These are phyloP conservation scores for Decorospora gaudefroyi DNA, from an alignment of 2,329 filamentous ascomycete species.

Conservation along the genomic window DNA sequence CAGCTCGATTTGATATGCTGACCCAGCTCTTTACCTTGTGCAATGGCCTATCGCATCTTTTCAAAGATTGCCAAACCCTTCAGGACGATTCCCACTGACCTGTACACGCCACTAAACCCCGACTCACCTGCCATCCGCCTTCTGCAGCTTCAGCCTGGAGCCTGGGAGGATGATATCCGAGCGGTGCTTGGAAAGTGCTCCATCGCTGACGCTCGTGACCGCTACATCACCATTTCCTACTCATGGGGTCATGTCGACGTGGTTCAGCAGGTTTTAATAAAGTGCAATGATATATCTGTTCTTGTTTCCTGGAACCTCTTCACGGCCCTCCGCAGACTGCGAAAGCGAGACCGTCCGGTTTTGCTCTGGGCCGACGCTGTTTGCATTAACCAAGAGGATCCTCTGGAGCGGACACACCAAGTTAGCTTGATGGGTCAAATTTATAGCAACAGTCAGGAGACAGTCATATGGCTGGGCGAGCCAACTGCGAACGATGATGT, in stretches of 20 bases:
- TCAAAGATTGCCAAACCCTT: conserved; percentile 2
- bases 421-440: conserved; percentile 12
- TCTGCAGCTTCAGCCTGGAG: conserved; percentile 13
- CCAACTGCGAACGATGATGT: neutral
- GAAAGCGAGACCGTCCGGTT: conserved; percentile 6
- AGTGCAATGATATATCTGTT: conserved; percentile 12
- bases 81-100: neutral
- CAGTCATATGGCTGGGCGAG: conserved; percentile 11
- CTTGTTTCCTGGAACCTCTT: conserved; percentile 20
- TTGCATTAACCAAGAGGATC: conserved; percentile 10
- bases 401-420: conserved; percentile 6
- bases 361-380: conserved; percentile 11
- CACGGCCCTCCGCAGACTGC: conserved; percentile 18
- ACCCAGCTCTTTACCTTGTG: neutral
- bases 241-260: conserved; percentile 15
- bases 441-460: conserved; percentile 11
- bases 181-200: conserved; percentile 9
- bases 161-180: conserved; percentile 11
- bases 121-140: conserved; percentile 12
- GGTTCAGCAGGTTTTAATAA: conserved; percentile 13
- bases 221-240: conserved; percentile 21
- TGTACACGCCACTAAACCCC: conserved; percentile 3
- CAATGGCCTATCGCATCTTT: conserved; percentile 7
- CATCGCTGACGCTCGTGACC: conserved; percentile 9
- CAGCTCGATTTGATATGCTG: neutral